A percentile compares a stretch with the other conserved stretches of the same genome.
phyloP scores from a whole-genome alignment of 495 filamentous ascomycete species.

The Peziza echinospora region DNA sequence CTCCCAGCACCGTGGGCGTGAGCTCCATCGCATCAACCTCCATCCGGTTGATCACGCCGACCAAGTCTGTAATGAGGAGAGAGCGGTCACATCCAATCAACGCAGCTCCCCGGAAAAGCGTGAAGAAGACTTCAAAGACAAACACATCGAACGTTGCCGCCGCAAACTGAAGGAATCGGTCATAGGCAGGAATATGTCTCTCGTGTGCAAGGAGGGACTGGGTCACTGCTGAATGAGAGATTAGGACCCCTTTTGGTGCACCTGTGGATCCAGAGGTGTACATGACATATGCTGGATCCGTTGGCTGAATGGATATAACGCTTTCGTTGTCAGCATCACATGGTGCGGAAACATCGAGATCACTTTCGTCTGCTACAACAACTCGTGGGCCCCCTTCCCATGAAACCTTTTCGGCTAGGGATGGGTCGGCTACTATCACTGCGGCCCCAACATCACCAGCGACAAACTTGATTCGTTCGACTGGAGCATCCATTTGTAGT shows the following conservation, averaged over 20 bases:
- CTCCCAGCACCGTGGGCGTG: slow-evolving; percentile 59
- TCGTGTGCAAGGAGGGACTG: slow-evolving; percentile 62
- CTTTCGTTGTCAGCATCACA: slow-evolving; percentile 1
- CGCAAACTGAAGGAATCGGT: slow-evolving; percentile 67
- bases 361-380: slow-evolving; percentile 20
- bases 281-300: slow-evolving; percentile 61
- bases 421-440: slow-evolving; percentile 29
- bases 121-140: slow-evolving; percentile 76
- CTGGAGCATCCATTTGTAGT: slow-evolving; percentile 45
- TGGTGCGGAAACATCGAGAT: slow-evolving; percentile 5
- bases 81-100: slow-evolving; percentile 44
- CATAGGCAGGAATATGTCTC: slow-evolving; percentile 44
- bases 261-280: slow-evolving; percentile 83
- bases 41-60: slow-evolving; percentile 36
- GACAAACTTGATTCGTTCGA: slow-evolving; percentile 53
- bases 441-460: slow-evolving; percentile 40
- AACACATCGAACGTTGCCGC: slow-evolving; percentile 76
- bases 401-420: slow-evolving; percentile 18
- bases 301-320: slow-evolving; percentile 1
- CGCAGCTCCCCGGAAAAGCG: slow-evolving; percentile 44
- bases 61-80: slow-evolving; percentile 47
- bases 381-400: slow-evolving; percentile 20
- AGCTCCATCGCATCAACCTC: slow-evolving; percentile 61
- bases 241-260: slow-evolving; percentile 61
- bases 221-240: slow-evolving; percentile 55